These are phyloP conservation scores for Aspergillus chevalieri DNA, from an alignment of 2,329 filamentous ascomycete species.

Conservation along the genomic window DNA sequence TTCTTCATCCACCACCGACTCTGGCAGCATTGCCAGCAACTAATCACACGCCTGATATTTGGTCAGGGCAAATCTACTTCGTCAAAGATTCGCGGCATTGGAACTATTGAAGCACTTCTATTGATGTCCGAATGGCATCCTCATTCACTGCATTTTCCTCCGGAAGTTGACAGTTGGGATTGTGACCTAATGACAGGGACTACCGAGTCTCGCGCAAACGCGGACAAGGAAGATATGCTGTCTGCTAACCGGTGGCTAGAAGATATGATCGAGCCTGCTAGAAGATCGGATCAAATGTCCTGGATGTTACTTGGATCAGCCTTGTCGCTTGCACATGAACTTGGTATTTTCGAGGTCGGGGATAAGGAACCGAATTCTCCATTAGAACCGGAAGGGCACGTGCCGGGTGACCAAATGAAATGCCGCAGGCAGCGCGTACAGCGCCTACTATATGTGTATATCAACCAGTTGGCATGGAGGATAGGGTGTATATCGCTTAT, in stretches of 20 bases:
- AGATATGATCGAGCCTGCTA: slow-evolving; percentile 50
- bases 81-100: slow-evolving; percentile 45
- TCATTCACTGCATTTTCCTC: slow-evolving; percentile 49
- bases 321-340: slow-evolving; percentile 47
- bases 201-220: slow-evolving; percentile 25
- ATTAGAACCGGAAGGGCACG: slow-evolving; percentile 17
- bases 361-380: slow-evolving; percentile 25
- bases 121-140: slow-evolving; percentile 55
- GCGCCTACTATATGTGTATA: slow-evolving; percentile 41
- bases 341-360: slow-evolving; percentile 46
- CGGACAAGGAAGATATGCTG: slow-evolving; percentile 17
- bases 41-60: slow-evolving; percentile 49
- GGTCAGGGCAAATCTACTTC: slow-evolving; percentile 50
- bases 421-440: slow-evolving; percentile 32
- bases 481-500: slow-evolving; percentile 49
- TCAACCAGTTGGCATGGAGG: slow-evolving; percentile 48
- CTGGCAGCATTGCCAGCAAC: slow-evolving; percentile 50
- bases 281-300: slow-evolving; percentile 53
- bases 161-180: slow-evolving; percentile 51
- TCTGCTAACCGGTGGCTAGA: slow-evolving; percentile 44
- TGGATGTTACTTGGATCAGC: slow-evolving; percentile 55
- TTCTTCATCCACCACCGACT: slow-evolving; percentile 50
- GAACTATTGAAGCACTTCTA: slow-evolving; percentile 49
- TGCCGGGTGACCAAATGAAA: slow-evolving; percentile 25
- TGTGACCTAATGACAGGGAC: slow-evolving; percentile 45